Base-by-base conservation (phyloP, 768 basidiomycete species). In the Mycena polygramma region DNA sequence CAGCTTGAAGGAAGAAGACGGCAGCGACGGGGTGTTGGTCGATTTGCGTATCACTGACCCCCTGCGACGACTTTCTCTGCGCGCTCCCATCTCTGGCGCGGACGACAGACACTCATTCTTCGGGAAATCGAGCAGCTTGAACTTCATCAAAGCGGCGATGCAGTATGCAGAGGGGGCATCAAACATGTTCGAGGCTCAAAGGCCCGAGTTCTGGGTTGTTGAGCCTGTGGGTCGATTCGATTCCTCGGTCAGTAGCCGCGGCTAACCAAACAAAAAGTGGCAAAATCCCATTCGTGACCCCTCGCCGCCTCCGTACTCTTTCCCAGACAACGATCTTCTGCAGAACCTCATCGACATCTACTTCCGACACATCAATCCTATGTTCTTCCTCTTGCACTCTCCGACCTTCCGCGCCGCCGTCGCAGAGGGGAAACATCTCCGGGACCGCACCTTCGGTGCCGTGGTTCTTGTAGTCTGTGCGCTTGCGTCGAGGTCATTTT, bases 401-500 rank as follows among this genome's bases (percentile, higher is more conserved):
- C 89, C 89, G 0, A 87, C 86, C 15, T 94, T 95, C 73, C 82
- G 68, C 79, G 81, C 26, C 82, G 84, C 49, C 70, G 91, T 26
- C 71, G 74, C 2, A 78, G 83, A 8, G 82, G 84, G 2, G 74
- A 87, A 60, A 14, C 89, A 93, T 77, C 74, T 85, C 7, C 78
- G 78, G 4, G 85, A 92, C 60, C 53, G 78, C 0, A 75, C 82
- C 0, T 94, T 94, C 76, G 88, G 84, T 0, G 79, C 83, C 35
- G 84, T 86, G 0, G 88, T 94, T 55, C 83, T 94, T 11, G 79
- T 89, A 4, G 86, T 93, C 0, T 93, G 91, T 75, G 92, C 94
- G 0, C 77, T 88, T 46, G 93, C 83, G 26, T 24, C 68, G 39
- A 63, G 68, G 68, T 69, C n/a, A 6, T 13, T n/a, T 9, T 36